Percentiles rank a stretch among this genome's conserved stretches.
Conservation (phyloP, 2,329 filamentous ascomycete genomes). For the Hypoxylon sp. region DNA sequence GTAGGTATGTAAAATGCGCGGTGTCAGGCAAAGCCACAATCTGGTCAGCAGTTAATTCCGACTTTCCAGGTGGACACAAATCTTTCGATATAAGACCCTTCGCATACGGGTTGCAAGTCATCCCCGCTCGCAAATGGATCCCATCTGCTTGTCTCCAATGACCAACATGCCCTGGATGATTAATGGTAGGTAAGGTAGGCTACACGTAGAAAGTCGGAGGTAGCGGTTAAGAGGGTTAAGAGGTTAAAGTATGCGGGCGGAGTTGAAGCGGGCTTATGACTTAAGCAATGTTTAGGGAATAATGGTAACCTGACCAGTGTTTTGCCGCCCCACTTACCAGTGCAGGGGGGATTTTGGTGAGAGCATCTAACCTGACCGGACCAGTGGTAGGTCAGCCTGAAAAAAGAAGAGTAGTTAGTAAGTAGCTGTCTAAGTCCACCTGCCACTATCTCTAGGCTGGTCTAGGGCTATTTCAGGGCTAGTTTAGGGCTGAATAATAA, state of each 20-base stretch:
- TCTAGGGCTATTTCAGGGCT: too few species aligned
- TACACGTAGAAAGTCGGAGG: slow-evolving; percentile 34
- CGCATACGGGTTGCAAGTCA: slow-evolving; percentile 30
- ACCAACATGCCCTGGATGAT: slow-evolving; percentile 30
- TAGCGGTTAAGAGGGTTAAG: slow-evolving; percentile 29
- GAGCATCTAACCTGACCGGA: too few species aligned
- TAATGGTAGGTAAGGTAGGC: not conserved
- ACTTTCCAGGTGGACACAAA: slow-evolving; percentile 43
- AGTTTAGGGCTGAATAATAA: too few species aligned
- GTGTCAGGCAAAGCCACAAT: slow-evolving; percentile 44
- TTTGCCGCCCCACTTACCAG: too few species aligned
- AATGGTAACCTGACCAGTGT: too few species aligned
- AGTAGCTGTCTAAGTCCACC: too few species aligned
- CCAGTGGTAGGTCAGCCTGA: too few species aligned
- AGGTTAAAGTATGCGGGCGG: slow-evolving; percentile 26
- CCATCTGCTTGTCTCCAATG: slow-evolving; percentile 46
- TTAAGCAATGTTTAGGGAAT: slow-evolving; percentile 43
- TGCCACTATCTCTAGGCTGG: too few species aligned
- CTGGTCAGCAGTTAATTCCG: slow-evolving; percentile 45
- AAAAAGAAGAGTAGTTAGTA: too few species aligned
- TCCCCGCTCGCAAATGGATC: slow-evolving; percentile 35
- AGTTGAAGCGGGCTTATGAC: slow-evolving; percentile 46
- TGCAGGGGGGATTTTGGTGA: too few species aligned
- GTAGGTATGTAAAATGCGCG: slow-evolving; percentile 21
- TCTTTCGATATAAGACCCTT: slow-evolving; percentile 15